Base-by-base conservation (phyloP, 1,284 basidiomycete genomes). In the Rhodotorula sp. region DNA sequence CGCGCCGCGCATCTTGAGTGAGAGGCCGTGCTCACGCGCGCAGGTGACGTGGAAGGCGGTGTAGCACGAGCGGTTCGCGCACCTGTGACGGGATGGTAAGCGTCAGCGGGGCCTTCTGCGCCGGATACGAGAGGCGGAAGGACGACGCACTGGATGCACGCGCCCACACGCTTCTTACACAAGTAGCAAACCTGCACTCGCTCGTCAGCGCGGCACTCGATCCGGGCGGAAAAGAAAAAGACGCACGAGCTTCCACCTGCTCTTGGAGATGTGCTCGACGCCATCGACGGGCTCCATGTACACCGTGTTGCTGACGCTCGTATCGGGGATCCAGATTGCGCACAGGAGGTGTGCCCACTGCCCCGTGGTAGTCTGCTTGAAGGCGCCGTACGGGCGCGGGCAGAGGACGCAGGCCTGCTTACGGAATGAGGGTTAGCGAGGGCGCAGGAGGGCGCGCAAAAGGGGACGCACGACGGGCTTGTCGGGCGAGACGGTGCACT, bases 231-330 rank as follows among this genome's bases (percentile, higher is more conserved):
- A 29, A 13, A 13, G 32, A 5, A 13, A 10, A n/a, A 15, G 19
- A 84, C 91, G 78, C 71, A 94, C 94, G 75, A 99, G 85, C 82
- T 91, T 97, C 96, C 95, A 98, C 13, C 96, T 85, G 77, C 89
- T 90, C 80, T 95, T 97, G 7, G 91, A 89, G 57, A 99, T 92
- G 76, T 85, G 87, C 59, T 97, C 92, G 0, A 95, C 86, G 34
- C 92, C 92, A 39, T 94, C 93, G 59, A 99, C 90, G 19, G 97
- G 97, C 79, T 99, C 97, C 96, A 99, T 99, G 82, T 98, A 97
- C 19, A 95, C 91, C 13, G 94, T 90, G 81, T 99, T 99, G 46
- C 90, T 90, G 10, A 98, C 92, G 53, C 90, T 88, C 15, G 94
- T 94, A 81, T 99, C 97, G 0, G 97, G 95, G 8, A 98, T 90